Percentiles rank a stretch among this genome's conserved stretches.
Evolutionary conservation across 805 yeast genomes (phyloP).

Genomic region (Kodamaea fukazawae): DNA sequence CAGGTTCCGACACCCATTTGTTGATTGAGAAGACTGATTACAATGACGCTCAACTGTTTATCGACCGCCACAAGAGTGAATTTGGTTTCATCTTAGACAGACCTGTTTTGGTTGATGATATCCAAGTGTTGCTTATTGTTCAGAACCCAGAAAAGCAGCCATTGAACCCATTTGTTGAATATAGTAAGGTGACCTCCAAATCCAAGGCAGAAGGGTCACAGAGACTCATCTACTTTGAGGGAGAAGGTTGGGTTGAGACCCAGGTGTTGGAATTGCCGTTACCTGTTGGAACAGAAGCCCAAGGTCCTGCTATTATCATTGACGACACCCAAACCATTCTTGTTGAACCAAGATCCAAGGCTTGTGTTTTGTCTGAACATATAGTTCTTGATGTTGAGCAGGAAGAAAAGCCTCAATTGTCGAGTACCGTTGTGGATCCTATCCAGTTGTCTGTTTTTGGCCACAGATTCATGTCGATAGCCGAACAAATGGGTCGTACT

Average conservation of each 20-base stretch:
- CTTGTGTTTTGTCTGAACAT: conserved; percentile 27
- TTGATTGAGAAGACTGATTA: conserved; percentile 49
- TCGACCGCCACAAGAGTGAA: conserved; percentile 30
- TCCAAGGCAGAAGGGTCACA: conserved; percentile 1
- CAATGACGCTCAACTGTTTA: conserved; percentile 23
- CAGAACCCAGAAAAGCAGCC: conserved; percentile 13
- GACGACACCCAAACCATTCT: conserved; percentile 30
- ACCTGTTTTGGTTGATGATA: conserved; percentile 36
- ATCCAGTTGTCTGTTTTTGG: conserved; percentile 41
- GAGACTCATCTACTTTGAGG: conserved; percentile 52
- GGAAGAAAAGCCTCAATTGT: conserved; percentile 20
- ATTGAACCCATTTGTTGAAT: conserved; percentile 20
- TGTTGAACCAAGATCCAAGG: conserved; percentile 33
- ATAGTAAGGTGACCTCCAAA: background rate
- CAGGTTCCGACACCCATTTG: conserved; percentile 86
- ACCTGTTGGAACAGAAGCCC: conserved; percentile 19
- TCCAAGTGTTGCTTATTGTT: conserved; percentile 27
- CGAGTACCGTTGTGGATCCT: conserved; percentile 31
- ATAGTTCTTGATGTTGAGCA: conserved; percentile 21
- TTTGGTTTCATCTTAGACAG: conserved; percentile 39
- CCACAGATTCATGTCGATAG: conserved; percentile 60
- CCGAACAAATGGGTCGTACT: conserved; percentile 49
- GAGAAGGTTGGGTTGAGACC: conserved; percentile 43
- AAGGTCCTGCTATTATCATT: conserved; percentile 34
- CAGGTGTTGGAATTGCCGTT: conserved; percentile 23